phyloP scores from a whole-genome alignment of 495 filamentous ascomycete species.

The Xylaria palmicola region DNA sequence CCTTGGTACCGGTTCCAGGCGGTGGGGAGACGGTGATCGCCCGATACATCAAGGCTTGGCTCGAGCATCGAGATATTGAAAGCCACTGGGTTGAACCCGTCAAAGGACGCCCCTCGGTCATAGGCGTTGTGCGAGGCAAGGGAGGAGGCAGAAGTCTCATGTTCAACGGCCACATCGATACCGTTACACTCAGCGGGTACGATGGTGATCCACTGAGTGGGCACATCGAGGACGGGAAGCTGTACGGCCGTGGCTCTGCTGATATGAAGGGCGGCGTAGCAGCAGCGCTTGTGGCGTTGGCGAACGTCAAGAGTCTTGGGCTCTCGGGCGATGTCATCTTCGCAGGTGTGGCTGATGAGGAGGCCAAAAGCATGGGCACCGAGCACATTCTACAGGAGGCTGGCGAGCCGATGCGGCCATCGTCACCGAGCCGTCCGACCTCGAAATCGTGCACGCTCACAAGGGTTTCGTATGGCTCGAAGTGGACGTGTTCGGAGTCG shows the following conservation, averaged over 20 bases:
- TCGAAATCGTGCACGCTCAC: conserved; percentile 39
- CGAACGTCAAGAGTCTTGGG: conserved; percentile 29
- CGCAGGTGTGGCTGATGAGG: conserved; percentile 50
- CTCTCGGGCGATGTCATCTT: conserved; percentile 46
- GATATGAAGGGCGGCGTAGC: conserved; percentile 53
- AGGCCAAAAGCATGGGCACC: conserved; percentile 46
- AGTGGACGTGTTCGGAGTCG: conserved; percentile 43
- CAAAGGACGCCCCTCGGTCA: conserved; percentile 44
- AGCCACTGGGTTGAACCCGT: conserved; percentile 43
- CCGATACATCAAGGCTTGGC: conserved; percentile 43
- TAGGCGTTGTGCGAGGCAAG: conserved; percentile 43
- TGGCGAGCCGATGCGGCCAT: conserved; percentile 49
- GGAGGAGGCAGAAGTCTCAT: conserved; percentile 48
- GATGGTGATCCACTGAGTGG: conserved; percentile 44
- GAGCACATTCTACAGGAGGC: conserved; percentile 45
- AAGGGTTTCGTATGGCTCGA: conserved; percentile 52
- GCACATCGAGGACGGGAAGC: conserved; percentile 33
- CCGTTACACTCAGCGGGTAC: conserved; percentile 45
- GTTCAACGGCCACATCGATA: conserved; percentile 53
- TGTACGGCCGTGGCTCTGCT: conserved; percentile 43
- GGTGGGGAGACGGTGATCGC: conserved; percentile 44
- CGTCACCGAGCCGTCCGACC: conserved; percentile 42
- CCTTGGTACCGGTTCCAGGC: conserved; percentile 37
- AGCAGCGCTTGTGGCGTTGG: conserved; percentile 37
- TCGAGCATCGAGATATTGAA: conserved; percentile 47